Percentiles rank a stretch among this genome's conserved stretches.
phyloP scores from a whole-genome alignment of 768 basidiomycete genomes.

The Pulveroboletus sp. region DNA sequence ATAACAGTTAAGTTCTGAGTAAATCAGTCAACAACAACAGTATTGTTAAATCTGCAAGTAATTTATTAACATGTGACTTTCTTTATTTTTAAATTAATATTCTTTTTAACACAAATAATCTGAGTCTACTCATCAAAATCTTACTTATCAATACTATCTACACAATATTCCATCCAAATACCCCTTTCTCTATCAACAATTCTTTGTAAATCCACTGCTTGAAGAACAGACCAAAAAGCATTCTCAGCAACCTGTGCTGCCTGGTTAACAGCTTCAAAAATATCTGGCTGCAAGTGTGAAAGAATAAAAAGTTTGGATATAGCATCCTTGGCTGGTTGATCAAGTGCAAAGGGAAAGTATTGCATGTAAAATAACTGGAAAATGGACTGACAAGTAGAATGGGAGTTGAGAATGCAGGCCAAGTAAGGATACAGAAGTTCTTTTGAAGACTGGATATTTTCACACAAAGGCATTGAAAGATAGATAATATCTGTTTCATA shows the following conservation, averaged over 20 bases:
- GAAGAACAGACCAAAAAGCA: constrained; percentile 44
- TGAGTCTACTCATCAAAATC: background rate
- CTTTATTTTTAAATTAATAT: background rate
- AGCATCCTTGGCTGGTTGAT: background rate
- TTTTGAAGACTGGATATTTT: constrained; percentile 30
- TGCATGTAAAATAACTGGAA: constrained; percentile 58
- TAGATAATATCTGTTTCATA: constrained; percentile 51
- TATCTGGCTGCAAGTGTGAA: constrained; percentile 30
- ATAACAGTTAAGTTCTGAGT: too few relatives aligned
- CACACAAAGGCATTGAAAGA: constrained; percentile 46
- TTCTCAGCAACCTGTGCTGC: constrained; percentile 53
- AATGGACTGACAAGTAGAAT: constrained; percentile 24
- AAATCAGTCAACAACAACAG: too few relatives aligned
- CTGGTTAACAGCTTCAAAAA: constrained; percentile 53
- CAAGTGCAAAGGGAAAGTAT: constrained; percentile 18
- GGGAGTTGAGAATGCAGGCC: constrained; percentile 35
- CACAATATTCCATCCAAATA: constrained; percentile 9
- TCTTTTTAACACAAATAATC: background rate
- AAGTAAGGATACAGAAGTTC: constrained; percentile 52
- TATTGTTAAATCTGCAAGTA: too few relatives aligned
- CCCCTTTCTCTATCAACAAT: background rate
- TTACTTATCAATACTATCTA: background rate
- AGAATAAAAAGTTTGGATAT: constrained; percentile 12
- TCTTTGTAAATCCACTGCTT: background rate
- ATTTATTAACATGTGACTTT: too few relatives aligned